phyloP scores from a whole-genome alignment of 2,329 filamentous ascomycete genomes.

The Trichoderma arundinaceum region DNA sequence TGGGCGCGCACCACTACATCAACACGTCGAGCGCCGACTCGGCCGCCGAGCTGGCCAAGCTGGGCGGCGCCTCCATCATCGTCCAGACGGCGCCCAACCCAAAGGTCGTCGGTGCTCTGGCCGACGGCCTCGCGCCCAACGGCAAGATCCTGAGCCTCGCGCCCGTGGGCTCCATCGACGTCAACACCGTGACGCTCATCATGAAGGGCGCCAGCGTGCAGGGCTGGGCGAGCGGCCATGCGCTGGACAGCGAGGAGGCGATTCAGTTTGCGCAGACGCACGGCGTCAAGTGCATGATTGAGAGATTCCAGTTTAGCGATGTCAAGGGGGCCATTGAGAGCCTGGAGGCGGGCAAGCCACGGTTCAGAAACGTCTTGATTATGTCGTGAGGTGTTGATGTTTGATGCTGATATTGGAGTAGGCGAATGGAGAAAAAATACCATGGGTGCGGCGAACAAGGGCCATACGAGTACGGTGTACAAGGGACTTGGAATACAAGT shows the following conservation, averaged over 20 bases:
- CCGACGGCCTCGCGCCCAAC: constrained; percentile 57
- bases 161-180: constrained; percentile 52
- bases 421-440: background rate
- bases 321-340: constrained; percentile 53
- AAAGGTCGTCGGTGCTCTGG: constrained; percentile 57
- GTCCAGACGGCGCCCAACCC: constrained; percentile 68
- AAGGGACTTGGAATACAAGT: no score
- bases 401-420: background rate
- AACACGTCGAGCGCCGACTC: constrained; percentile 59
- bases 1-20: constrained; percentile 54
- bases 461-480: background rate
- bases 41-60: constrained; percentile 53
- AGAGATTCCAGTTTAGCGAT: constrained; percentile 66
- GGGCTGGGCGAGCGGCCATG: constrained; percentile 67
- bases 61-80: constrained; percentile 67
- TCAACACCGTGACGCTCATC: constrained; percentile 52
- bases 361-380: constrained; percentile 53
- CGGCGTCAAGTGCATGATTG: constrained; percentile 67
- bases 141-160: constrained; percentile 68
- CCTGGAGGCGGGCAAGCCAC: constrained; percentile 49
- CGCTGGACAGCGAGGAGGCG: constrained; percentile 68
- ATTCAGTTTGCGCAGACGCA: constrained; percentile 68
- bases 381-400: constrained; percentile 41
- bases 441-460: no score
- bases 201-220: constrained; percentile 63